phyloP scores from a whole-genome alignment of 495 filamentous ascomycete species.

The Cryomyces antarcticus region DNA sequence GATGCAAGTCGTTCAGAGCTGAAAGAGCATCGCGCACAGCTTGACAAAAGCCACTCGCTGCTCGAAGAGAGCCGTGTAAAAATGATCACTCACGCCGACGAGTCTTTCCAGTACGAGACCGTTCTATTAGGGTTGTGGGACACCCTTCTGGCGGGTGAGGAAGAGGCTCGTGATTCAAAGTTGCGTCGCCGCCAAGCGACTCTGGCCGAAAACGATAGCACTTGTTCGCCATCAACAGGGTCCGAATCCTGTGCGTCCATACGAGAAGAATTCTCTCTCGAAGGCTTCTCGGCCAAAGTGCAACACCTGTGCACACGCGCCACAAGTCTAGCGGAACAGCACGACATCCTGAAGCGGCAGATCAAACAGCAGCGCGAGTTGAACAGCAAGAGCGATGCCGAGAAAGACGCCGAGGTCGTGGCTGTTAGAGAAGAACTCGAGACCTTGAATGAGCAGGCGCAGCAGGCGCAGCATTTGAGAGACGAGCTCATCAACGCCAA shows the following conservation, averaged over 20 bases:
- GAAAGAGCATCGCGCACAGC: constrained; percentile 4
- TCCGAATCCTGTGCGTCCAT: not conserved
- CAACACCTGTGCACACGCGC: constrained; percentile 48
- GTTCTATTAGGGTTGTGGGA: constrained; percentile 52
- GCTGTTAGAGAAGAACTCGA: constrained; percentile 17
- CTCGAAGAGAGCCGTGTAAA: constrained; percentile 1
- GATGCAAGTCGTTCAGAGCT: constrained; percentile 5
- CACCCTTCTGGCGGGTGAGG: constrained; percentile 42
- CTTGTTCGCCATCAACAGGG: not conserved
- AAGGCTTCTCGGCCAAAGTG: constrained; percentile 52
- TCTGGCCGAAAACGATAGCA: not conserved
- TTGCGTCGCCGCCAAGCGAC: constrained; percentile 23
- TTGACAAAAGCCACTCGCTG: constrained; percentile 1
- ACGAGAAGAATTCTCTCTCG: constrained; percentile 32
- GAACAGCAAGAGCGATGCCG: constrained; percentile 43
- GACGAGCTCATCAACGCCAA: constrained; percentile 13
- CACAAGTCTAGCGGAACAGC: constrained; percentile 55
- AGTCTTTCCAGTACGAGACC: constrained; percentile 8
- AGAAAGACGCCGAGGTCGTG: constrained; percentile 33
- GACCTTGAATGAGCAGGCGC: not conserved
- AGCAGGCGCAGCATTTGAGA: not conserved
- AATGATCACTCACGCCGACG: constrained; percentile 1
- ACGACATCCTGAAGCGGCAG: constrained; percentile 63
- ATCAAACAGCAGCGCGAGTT: constrained; percentile 85
- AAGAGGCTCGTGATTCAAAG: constrained; percentile 33